These are phyloP conservation scores for Botrytis byssoidea DNA, from an alignment of 2,329 filamentous ascomycete species.

Conservation along the genomic window DNA sequence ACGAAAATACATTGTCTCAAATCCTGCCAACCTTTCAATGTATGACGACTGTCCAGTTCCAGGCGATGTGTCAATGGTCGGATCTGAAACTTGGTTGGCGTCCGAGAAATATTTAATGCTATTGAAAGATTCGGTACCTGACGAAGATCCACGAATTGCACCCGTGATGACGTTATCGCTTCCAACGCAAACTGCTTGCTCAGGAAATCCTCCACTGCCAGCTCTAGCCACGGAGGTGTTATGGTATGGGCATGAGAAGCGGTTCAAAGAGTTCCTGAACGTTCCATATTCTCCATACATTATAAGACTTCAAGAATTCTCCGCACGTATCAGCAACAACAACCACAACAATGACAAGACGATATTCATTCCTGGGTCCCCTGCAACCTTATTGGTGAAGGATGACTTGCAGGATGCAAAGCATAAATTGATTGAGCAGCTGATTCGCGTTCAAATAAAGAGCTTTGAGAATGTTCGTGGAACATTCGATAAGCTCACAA, in stretches of 20 bases:
- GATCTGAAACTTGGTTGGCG: neutral
- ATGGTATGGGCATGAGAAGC: constrained; percentile 4
- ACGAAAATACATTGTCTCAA: neutral
- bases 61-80: neutral
- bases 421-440: neutral
- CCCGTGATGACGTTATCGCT: neutral
- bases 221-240: neutral
- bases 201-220: neutral
- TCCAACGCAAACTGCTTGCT: neutral
- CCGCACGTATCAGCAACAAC: neutral
- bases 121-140: constrained; percentile 1
- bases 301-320: neutral
- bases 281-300: constrained; percentile 6
- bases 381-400: neutral
- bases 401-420: neutral
- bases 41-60: neutral
- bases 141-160: neutral
- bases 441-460: neutral
- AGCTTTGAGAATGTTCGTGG: neutral
- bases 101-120: neutral
- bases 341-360: neutral
- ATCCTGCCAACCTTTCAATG: neutral
- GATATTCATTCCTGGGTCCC: neutral
- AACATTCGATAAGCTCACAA: neutral
- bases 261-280: neutral